Evolutionary conservation across 75 land plant species (phyloP), one percentile per base, ranked within the genome.

Genomic region (Ceratopteris richardii): DNA sequence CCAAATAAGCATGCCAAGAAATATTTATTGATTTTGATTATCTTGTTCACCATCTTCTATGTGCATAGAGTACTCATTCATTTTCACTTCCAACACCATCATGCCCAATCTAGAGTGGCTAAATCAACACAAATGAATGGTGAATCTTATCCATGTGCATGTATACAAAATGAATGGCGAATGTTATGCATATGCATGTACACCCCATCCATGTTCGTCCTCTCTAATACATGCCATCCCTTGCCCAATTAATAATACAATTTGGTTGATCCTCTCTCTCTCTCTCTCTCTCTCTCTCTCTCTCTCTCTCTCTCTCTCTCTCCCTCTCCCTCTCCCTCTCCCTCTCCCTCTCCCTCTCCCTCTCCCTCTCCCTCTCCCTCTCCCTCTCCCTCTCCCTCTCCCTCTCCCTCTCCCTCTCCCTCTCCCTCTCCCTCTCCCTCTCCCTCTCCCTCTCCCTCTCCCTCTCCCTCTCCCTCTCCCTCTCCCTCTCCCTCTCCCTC

Each of bases 291-390:
- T 20, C 21, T 20, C 21, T 48, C 24, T 23, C 51, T 20, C 51
- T 48, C 21, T 20, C 51, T 48, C 21, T 20, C 21, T 48, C 24
- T 48, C 21, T 20, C 51, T 20, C 51, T 23, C 24, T 48, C 24
- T 23, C 51, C 7, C 24, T 48, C 21, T 20, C 21, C 6, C 21
- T 20, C 21, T 20, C 21, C 7, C 21, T 20, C 24, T 20, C 51
- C 11, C 24, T 23, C 51, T 48, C 51, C 7, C 21, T 48, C 24
- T 48, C 51, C 13, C 24, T 48, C 51, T 48, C 24, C 9, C 37
- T 33, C 37, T 48, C 51, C 13, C 51, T 48, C 51, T 48, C 51
- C 13, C 51, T 48, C 51, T 48, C 51, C 6, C 51, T 20, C 51
- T 48, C 51, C 13, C 51, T 48, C 51, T 48, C 51, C 13, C 51